Base-by-base conservation (phyloP, 306 rosid species). In the Lupinus albus region DNA sequence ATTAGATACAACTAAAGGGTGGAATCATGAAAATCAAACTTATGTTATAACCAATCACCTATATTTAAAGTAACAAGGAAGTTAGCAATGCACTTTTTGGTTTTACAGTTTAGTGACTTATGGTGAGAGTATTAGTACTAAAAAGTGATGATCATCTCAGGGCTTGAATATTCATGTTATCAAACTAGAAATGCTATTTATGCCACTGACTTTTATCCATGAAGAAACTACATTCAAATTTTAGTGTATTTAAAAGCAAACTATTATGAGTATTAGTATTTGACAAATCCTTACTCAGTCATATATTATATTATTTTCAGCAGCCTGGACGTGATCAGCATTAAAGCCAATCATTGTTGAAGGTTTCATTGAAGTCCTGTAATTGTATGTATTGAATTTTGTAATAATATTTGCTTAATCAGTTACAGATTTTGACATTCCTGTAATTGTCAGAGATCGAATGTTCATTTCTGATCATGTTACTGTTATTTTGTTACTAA, bases 11-110 rank as follows among this genome's bases (percentile, higher is more conserved):
- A 35, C 46, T 8, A 33, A 33, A 6, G 47, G 33, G 25, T 30
- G 33, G 16, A 74, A 47, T 56, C 52, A 52, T 61, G 33, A 38
- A 76, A 52, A 47, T 68, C 20, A 4, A 75, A 51, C 30, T 59
- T 68, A 50, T 11, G 7, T 28, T 12, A 41, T 16, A 68, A 2
- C 7, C 35, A 42, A 18, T 39, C 13, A 15, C 35, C 14, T 52
- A 1, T 5, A 30, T 68, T 42, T 68, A 11, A 49, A 67, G 51
- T 38, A 30, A 33, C 15, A 8, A 39, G 48, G 63, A 59, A 58
- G 30, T 67, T 39, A 28, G 25, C 0, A 16, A 17, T 28, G 36
- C 7, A 1, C 32, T 28, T 45, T 25, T 46, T 5, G 8, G 9
- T n/a, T 16, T 49, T 49, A 28, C 55, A 16, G 28, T 11, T 49